Evolutionary conservation across 306 rosid species (phyloP).

Genomic region (Alnus rubra): DNA sequence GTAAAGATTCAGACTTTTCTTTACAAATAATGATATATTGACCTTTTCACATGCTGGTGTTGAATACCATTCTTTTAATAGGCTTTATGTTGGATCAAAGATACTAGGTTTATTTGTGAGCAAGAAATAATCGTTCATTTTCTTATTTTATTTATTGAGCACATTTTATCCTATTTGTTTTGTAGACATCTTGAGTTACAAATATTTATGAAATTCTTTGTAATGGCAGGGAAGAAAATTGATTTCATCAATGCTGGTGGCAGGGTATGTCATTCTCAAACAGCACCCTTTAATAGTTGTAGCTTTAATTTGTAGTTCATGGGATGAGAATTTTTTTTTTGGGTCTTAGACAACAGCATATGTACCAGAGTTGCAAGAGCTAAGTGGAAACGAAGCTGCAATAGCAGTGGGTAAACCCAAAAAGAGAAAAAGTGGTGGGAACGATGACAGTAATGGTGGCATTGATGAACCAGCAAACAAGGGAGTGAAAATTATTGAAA

Average conservation of each 20-base stretch:
- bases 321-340: slow-evolving; percentile 29
- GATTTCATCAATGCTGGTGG: slow-evolving; percentile 89
- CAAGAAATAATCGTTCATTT: background rate
- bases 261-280: slow-evolving; percentile 64
- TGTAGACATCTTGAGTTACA: background rate
- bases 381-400: slow-evolving; percentile 49
- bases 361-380: slow-evolving; percentile 93
- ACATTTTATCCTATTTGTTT: background rate
- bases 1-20: too few species aligned
- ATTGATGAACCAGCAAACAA: slow-evolving; percentile 40
- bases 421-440: slow-evolving; percentile 38
- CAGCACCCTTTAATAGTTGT: slow-evolving; percentile 11
- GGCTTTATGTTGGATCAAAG: background rate
- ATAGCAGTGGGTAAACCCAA: slow-evolving; percentile 48
- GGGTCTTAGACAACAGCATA: slow-evolving; percentile 74
- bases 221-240: slow-evolving; percentile 74
- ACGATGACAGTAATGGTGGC: slow-evolving; percentile 32
- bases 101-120: background rate
- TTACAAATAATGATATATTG: background rate
- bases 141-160: background rate
- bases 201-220: slow-evolving; percentile 23
- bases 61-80: background rate
- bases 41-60: background rate
- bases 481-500: slow-evolving; percentile 35
- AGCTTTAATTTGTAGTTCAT: slow-evolving; percentile 5